Evolutionary conservation across 2,329 filamentous ascomycete species (phyloP), one percentile per base, ranked within the genome.

Genomic region (Alternaria solani): DNA sequence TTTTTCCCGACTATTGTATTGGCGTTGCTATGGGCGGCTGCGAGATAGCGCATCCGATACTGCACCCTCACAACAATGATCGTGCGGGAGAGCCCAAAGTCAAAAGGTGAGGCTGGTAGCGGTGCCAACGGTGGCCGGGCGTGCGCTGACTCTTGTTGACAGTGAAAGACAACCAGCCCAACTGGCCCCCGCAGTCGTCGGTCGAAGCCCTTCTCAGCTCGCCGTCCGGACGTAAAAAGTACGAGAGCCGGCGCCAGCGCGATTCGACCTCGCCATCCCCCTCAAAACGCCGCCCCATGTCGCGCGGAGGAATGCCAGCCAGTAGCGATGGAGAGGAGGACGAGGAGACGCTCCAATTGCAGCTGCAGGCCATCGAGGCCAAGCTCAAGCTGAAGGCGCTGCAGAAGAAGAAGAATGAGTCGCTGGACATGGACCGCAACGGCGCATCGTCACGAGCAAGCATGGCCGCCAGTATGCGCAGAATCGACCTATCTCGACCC

Each of bases 341-440:
- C 8, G 94, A 97, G 77, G 94, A 98, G 81, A 96, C 89, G 1
- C 81, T 98, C 34, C 88, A 96, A 73, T 81, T 99, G 63, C 89
- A 96, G 75, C 82, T 98, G 5, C 89, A 94, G 65, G 93, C 92
- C 56, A 96, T 99, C 59, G 90, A 98, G 78, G 93, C 94, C 7
- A 89, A 91, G 61, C 81, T 98, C 53, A 95, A 90, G 78, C 79
- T 98, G 65, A 98, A 97, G 79, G 93, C 90, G 73, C 81, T 98
- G 14, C 91, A 95, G 25, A 87, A 84, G 73, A 80, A 83, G 51
- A 71, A 75, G 28, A 59, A 76, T 62, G 32, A 63, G 6, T 65
- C 65, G 9, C 67, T 51, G 2, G 68, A 71, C 18, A 61, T 51
- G 7, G 69, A 74, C n/a, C 69, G 64, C 26, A 64, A 55, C 44